phyloP scores from a whole-genome alignment of 73 alveolate genomes.

The Tetrahymena thermophila region DNA sequence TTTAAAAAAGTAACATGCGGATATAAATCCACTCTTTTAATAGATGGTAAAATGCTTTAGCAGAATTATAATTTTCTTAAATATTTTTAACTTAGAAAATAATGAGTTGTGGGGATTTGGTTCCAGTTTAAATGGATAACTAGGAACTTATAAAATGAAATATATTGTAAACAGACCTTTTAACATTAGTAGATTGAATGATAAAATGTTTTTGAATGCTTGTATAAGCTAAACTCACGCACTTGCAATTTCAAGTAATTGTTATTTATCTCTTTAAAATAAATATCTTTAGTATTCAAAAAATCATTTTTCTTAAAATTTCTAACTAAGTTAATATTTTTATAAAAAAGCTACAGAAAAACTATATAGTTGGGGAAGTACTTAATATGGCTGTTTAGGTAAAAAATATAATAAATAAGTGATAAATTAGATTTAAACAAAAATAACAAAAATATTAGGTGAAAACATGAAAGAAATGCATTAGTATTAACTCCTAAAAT shows the following conservation, averaged over 20 bases:
- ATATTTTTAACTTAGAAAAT: not conserved
- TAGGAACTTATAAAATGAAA: not conserved
- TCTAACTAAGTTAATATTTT: not conserved
- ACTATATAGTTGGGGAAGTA: not conserved
- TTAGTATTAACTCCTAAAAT: not conserved
- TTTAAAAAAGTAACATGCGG: not conserved
- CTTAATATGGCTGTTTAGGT: not conserved
- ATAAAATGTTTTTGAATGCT: not conserved
- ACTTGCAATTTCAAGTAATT: not conserved
- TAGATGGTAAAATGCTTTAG: not conserved
- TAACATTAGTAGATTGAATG: not conserved
- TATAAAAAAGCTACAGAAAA: not conserved
- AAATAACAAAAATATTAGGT: not conserved
- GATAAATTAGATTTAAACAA: not conserved
- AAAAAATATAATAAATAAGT: not conserved
- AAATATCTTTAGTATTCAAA: too few species aligned
- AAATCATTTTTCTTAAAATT: too few species aligned
- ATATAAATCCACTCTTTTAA: not conserved
- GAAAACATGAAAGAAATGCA: not conserved
- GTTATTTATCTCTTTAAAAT: too few species aligned
- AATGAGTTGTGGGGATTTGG: not conserved
- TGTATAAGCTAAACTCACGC: not conserved
- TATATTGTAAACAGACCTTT: not conserved
- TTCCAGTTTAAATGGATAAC: not conserved
- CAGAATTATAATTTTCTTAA: not conserved